phyloP scores from a whole-genome alignment of 1,284 basidiomycete genomes.

The Ganoderma lingzhi region DNA sequence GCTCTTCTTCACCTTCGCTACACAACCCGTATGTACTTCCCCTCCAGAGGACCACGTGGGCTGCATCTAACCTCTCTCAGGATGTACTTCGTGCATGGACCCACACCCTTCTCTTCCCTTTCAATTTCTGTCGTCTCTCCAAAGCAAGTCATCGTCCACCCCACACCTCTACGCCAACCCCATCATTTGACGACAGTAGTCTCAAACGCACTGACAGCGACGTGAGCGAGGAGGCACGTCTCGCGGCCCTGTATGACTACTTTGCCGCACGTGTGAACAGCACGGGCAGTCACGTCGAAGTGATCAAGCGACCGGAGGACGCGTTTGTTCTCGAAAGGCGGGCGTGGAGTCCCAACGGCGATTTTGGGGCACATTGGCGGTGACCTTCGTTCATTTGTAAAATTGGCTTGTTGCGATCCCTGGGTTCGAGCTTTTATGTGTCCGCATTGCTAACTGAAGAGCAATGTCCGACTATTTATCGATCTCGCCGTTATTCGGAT shows the following conservation, averaged over 20 bases:
- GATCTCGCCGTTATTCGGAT: neutral
- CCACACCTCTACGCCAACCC: conserved; percentile 20
- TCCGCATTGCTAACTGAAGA: neutral
- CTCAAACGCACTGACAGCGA: conserved; percentile 31
- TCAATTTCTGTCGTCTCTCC: neutral
- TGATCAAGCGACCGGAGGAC: conserved; percentile 36
- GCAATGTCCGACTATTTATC: neutral
- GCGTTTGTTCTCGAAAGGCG: conserved; percentile 28
- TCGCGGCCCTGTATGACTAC: conserved; percentile 34
- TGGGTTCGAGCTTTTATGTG: neutral
- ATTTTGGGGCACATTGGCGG: neutral
- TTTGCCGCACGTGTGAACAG: conserved; percentile 30
- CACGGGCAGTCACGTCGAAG: conserved; percentile 29
- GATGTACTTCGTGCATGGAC: conserved; percentile 37
- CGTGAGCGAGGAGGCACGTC: conserved; percentile 33
- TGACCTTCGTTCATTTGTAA: neutral
- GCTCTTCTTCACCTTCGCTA: conserved; percentile 38
- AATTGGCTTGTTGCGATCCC: neutral
- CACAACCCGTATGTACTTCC: conserved; percentile 33
- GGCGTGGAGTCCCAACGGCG: conserved; percentile 16
- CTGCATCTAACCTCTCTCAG: conserved; percentile 18
- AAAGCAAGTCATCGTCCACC: neutral
- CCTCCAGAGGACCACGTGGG: too few relatives aligned
- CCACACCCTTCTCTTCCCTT: conserved; percentile 23
- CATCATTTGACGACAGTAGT: conserved; percentile 30